phyloP scores from a whole-genome alignment of 1,284 basidiomycete genomes.

The Moesziomyces sp. region DNA sequence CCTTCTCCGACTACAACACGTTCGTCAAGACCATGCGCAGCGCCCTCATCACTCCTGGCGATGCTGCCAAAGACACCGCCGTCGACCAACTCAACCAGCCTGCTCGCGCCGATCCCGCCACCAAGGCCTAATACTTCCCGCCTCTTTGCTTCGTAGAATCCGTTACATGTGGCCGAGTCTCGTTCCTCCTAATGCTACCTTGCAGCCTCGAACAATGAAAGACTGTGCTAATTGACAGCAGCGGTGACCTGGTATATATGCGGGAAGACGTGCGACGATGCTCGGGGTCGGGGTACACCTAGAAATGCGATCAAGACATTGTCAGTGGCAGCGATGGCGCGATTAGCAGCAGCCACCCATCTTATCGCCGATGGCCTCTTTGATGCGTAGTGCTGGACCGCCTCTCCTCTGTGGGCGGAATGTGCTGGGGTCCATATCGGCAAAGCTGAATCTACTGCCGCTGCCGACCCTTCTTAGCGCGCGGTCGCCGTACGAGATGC shows the following conservation, averaged over 20 bases:
- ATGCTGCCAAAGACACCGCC: conserved; percentile 10
- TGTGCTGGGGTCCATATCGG: conserved; percentile 47
- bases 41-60: conserved; percentile 22
- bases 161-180: background rate
- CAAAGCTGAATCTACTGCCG: conserved; percentile 50
- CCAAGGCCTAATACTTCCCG: conserved; percentile 9
- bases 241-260: conserved; percentile 30
- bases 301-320: background rate
- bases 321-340: no score
- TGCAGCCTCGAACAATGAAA: background rate
- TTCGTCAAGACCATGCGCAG: conserved; percentile 39
- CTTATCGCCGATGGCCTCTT: conserved; percentile 39
- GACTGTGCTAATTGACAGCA: conserved; percentile 16
- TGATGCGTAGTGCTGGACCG: conserved; percentile 30
- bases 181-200: no score
- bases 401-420: conserved; percentile 16
- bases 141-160: background rate
- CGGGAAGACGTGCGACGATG: background rate
- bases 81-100: conserved; percentile 9
- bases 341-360: conserved; percentile 45
- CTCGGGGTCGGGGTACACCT: no score
- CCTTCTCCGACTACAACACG: conserved; percentile 39
- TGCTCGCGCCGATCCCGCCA: conserved; percentile 5
- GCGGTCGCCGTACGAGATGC: conserved; percentile 94
- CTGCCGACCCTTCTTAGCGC: conserved; percentile 71